phyloP scores from a whole-genome alignment of 1,284 basidiomycete genomes.

The Apiotrichum brassicae region DNA sequence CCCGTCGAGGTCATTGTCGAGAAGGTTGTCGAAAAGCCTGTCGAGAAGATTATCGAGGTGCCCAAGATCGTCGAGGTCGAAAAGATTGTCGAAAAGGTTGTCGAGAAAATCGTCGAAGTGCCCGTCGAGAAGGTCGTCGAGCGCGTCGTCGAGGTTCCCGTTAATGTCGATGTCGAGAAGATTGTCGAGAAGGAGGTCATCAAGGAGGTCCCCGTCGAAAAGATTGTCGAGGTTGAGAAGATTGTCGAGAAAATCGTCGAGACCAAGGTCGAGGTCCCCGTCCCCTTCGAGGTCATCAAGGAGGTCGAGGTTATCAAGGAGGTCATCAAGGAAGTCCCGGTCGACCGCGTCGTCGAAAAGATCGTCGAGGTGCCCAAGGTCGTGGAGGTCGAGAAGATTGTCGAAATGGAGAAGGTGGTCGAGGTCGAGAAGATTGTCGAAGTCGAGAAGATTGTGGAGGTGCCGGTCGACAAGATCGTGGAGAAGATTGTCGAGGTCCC shows the following conservation, averaged over 20 bases:
- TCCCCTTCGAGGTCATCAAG: conserved; percentile 30
- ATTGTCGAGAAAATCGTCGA: conserved; percentile 44
- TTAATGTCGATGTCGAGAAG: conserved; percentile 31
- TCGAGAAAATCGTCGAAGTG: conserved; percentile 42
- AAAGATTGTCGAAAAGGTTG: conserved; percentile 23
- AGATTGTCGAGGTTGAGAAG: conserved; percentile 41
- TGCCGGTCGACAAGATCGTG: conserved; percentile 27
- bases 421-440: conserved; percentile 25
- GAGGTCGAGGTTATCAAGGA: conserved; percentile 20
- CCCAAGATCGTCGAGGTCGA: conserved; percentile 29
- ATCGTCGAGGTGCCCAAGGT: conserved; percentile 25
- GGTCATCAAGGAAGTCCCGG: conserved; percentile 28
- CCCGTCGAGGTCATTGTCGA: conserved; percentile 11
- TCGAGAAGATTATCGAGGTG: conserved; percentile 4
- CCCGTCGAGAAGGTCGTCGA: conserved; percentile 48
- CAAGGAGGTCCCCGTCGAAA: conserved; percentile 35
- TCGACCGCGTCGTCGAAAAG: conserved; percentile 44
- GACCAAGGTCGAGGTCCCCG: conserved; percentile 31
- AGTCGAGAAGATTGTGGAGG: conserved; percentile 38
- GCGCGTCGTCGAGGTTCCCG: conserved; percentile 27
- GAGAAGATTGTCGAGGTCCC: conserved; percentile 27
- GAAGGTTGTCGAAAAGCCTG: conserved; percentile 31
- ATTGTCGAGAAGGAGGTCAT: conserved; percentile 38
- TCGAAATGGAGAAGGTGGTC: conserved; percentile 31
- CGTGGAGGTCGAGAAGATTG: conserved; percentile 37